These are phyloP conservation scores for Globisporangium spiculum DNA, from an alignment of 352 stramenopile species.

Conservation along the genomic window DNA sequence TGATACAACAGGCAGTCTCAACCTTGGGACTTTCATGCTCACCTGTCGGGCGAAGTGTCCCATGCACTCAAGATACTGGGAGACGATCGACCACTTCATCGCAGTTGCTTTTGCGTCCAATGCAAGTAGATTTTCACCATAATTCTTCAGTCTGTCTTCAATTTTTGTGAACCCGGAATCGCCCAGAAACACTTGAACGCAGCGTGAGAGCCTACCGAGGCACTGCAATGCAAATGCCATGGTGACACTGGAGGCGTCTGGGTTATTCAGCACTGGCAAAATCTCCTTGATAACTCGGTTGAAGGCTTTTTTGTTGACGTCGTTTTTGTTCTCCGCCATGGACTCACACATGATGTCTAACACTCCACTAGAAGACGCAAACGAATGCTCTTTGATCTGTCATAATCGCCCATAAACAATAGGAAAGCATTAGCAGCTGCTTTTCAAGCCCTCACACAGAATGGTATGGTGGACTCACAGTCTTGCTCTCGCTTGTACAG, in stretches of 20 bases:
- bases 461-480: conserved; percentile 25
- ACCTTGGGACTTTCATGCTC: not conserved
- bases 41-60: conserved; percentile 56
- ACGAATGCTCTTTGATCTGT: conserved; percentile 76
- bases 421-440: not conserved
- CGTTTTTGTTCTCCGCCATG: conserved; percentile 38
- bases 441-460: not conserved
- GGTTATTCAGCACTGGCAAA: conserved; percentile 54
- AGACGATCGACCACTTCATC: conserved; percentile 58
- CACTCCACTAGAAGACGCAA: conserved; percentile 39
- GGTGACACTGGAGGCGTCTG: conserved; percentile 25
- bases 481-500: conserved; percentile 67
- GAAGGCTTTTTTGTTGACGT: conserved; percentile 57
- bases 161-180: conserved; percentile 56
- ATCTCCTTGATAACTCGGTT: conserved; percentile 77
- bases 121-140: conserved; percentile 67
- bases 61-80: conserved; percentile 54
- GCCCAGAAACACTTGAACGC: conserved; percentile 53
- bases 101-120: conserved; percentile 45
- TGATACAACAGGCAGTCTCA: not conserved
- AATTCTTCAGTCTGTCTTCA: conserved; percentile 59
- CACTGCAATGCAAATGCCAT: conserved; percentile 59
- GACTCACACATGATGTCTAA: conserved; percentile 42
- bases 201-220: conserved; percentile 40
- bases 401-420: not conserved